Evolutionary conservation across 106 monocot species (phyloP).

Genomic region (Dendrobium chrysotoxum): DNA sequence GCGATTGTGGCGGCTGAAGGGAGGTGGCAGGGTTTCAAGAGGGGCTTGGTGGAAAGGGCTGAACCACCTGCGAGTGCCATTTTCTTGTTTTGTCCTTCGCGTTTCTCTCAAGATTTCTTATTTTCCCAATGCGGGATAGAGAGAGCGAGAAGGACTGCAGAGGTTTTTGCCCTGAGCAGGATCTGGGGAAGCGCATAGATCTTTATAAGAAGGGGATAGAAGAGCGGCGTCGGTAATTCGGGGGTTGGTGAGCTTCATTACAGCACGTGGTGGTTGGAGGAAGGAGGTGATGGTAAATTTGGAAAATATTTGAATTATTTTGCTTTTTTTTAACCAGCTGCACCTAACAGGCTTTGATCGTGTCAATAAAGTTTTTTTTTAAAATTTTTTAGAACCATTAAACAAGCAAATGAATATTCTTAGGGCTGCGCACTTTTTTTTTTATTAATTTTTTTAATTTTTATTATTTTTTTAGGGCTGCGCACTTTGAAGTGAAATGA

Average conservation of each 20-base stretch:
- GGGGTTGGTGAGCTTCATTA: not conserved
- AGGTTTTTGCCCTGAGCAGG: not conserved
- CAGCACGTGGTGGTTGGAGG: not conserved
- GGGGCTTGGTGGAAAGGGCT: conserved; percentile 16
- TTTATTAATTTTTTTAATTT: too few species aligned
- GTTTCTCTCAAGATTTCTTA: not conserved
- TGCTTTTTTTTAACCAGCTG: too few species aligned
- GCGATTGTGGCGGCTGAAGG: not conserved
- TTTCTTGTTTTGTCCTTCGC: not conserved
- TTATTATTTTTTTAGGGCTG: too few species aligned
- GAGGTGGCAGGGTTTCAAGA: conserved; percentile 2
- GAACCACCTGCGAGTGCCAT: conserved; percentile 6
- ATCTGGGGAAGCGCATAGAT: not conserved
- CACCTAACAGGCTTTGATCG: too few species aligned
- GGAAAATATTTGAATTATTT: not conserved
- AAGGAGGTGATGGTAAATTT: not conserved
- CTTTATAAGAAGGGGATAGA: not conserved
- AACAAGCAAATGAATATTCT: too few species aligned
- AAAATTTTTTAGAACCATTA: too few species aligned
- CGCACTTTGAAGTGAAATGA: too few species aligned
- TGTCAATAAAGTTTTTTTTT: too few species aligned
- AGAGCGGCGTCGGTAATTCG: not conserved
- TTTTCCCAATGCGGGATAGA: not conserved
- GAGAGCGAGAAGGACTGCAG: not conserved
- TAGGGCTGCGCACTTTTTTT: too few species aligned